These are phyloP conservation scores for Podospora didyma DNA, from an alignment of 495 filamentous ascomycete species.

Conservation along the genomic window DNA sequence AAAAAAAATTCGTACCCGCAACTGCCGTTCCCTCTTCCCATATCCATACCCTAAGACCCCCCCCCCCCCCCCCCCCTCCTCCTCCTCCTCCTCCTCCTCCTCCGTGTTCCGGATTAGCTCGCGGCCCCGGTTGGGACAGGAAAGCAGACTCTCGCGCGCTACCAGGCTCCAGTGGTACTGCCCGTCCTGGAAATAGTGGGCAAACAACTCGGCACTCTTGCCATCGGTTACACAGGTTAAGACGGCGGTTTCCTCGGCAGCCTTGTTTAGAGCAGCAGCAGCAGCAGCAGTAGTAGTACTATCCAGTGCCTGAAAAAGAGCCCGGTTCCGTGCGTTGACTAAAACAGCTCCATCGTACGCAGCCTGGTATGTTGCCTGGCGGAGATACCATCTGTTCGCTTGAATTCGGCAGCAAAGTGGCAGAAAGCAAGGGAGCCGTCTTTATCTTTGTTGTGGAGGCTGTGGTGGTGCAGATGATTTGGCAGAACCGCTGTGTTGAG, in stretches of 20 bases:
- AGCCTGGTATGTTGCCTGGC: slow-evolving; percentile 4
- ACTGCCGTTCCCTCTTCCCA: too few species aligned
- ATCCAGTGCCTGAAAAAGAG: background rate
- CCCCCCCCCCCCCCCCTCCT: too few species aligned
- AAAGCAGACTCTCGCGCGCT: background rate
- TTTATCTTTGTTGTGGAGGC: slow-evolving; percentile 2
- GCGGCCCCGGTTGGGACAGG: background rate
- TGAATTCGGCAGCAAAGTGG: slow-evolving; percentile 8
- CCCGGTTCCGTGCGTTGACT: slow-evolving; percentile 9
- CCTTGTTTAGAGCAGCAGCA: slow-evolving; percentile 3
- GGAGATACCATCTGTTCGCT: slow-evolving; percentile 2
- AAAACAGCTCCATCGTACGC: slow-evolving; percentile 6
- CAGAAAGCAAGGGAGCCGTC: slow-evolving; percentile 1
- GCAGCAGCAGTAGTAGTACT: background rate
- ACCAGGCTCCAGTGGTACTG: slow-evolving; percentile 6
- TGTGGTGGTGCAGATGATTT: slow-evolving; percentile 1
- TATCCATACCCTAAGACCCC: too few species aligned
- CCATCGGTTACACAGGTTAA: slow-evolving; percentile 7
- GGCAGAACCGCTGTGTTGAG: background rate
- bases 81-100: too few species aligned
- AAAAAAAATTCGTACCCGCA: too few species aligned
- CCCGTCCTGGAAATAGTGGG: slow-evolving; percentile 1
- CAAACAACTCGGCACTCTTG: background rate
- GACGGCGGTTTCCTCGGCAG: slow-evolving; percentile 5
- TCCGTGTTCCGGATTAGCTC: background rate